Percentiles rank a stretch among this genome's conserved stretches.
Conservation (phyloP, 768 basidiomycete genomes). For the Termitomyces sp. region DNA sequence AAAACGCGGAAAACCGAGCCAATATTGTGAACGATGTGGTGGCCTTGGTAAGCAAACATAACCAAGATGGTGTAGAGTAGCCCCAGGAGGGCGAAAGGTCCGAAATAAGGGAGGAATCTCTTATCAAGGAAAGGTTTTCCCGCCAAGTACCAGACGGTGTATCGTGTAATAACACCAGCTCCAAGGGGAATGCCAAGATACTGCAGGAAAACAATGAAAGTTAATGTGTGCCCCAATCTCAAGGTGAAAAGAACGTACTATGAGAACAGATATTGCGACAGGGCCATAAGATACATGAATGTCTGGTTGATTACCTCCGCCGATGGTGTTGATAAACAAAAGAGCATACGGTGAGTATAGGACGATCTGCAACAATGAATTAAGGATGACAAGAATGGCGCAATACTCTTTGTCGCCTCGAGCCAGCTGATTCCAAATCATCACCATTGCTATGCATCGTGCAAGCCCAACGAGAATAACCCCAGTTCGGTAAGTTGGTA, state of each 20-base stretch:
- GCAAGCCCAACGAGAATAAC: conserved; percentile 82
- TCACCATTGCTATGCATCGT: conserved; percentile 68
- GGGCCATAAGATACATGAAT: conserved; percentile 50
- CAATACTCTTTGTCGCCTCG: conserved; percentile 66
- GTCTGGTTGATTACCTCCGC: conserved; percentile 29
- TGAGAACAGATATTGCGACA: conserved; percentile 63
- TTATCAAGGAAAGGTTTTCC: conserved; percentile 44
- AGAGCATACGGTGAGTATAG: conserved; percentile 72
- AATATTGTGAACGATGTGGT: conserved; percentile 67
- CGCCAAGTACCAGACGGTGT: conserved; percentile 37
- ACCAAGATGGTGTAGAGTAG: conserved; percentile 78
- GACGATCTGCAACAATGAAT: conserved; percentile 73
- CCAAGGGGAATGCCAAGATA: conserved; percentile 80
- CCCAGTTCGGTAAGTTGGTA: conserved; percentile 67
- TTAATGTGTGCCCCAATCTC: neutral
- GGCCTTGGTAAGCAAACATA: conserved; percentile 65
- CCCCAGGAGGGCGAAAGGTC: conserved; percentile 65
- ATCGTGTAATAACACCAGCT: conserved; percentile 68
- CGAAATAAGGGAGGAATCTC: conserved; percentile 63
- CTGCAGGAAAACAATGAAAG: conserved; percentile 24
- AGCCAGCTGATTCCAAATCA: conserved; percentile 79
- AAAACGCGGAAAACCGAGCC: conserved; percentile 76
- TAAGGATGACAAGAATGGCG: conserved; percentile 75
- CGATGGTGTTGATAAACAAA: conserved; percentile 69
- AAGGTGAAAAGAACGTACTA: conserved; percentile 39